Evolutionary conservation across 768 basidiomycete genomes (phyloP).

Genomic region (Ramaria sp.): DNA sequence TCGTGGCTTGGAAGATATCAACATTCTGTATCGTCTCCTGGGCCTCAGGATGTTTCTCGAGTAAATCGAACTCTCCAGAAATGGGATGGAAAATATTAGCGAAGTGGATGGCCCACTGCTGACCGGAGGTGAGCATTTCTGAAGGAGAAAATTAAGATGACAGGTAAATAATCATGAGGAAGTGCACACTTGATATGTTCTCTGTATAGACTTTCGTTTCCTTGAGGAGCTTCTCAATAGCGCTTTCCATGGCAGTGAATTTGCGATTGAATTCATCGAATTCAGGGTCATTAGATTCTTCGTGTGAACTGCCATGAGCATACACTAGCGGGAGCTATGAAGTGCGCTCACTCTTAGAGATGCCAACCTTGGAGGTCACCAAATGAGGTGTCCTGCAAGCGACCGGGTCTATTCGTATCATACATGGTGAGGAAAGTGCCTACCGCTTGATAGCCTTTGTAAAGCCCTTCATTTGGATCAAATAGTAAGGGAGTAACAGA

Average conservation of each 20-base stretch:
- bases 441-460: conserved; percentile 71
- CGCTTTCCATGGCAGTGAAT: conserved; percentile 66
- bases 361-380: conserved; percentile 78
- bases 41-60: conserved; percentile 67
- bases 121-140: conserved; percentile 60
- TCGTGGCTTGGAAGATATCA: conserved; percentile 52
- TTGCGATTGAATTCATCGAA: conserved; percentile 81
- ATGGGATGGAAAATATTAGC: conserved; percentile 53
- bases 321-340: background rate
- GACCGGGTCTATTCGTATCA: background rate
- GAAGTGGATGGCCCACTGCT: conserved; percentile 55
- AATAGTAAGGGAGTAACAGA: background rate
- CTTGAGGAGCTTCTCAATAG: conserved; percentile 84
- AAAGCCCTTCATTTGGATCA: conserved; percentile 63
- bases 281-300: conserved; percentile 77
- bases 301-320: background rate
- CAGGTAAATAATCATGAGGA: background rate
- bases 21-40: conserved; percentile 72
- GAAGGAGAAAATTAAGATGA: conserved; percentile 7
- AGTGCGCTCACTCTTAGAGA: conserved; percentile 72
- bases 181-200: conserved; percentile 54
- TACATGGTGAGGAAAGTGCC: conserved; percentile 10
- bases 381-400: conserved; percentile 77
- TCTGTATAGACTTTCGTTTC: conserved; percentile 85
- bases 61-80: conserved; percentile 66